These are phyloP conservation scores for Monosporascus sp. DNA, from an alignment of 2,329 filamentous ascomycete species.

Conservation along the genomic window DNA sequence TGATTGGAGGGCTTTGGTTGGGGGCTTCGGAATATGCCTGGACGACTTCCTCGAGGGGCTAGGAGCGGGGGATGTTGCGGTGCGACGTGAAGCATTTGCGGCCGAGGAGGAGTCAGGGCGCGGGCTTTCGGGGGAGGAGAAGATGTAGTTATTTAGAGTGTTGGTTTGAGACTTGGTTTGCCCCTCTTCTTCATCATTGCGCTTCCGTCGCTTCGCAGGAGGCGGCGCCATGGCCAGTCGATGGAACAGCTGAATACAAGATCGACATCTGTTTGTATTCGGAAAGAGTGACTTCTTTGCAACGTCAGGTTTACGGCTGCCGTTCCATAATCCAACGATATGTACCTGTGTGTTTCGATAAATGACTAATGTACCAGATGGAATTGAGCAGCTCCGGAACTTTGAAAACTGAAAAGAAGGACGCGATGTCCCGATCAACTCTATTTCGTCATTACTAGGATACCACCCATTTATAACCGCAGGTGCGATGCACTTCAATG, in stretches of 20 bases:
- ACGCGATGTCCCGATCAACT: too few relatives aligned
- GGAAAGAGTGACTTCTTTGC: neutral
- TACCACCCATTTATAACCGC: too few relatives aligned
- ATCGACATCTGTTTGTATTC: neutral
- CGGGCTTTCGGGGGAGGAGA: slow-evolving; percentile 45
- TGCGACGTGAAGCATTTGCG: slow-evolving; percentile 7
- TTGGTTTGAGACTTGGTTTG: slow-evolving; percentile 28
- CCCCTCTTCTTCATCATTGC: neutral
- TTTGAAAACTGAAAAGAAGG: too few relatives aligned
- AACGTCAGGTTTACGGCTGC: too few relatives aligned
- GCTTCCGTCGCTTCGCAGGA: neutral
- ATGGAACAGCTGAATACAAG: neutral
- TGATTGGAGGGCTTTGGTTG: slow-evolving; percentile 21
- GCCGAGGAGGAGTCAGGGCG: slow-evolving; percentile 9
- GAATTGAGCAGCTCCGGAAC: too few relatives aligned
- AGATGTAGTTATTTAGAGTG: slow-evolving; percentile 47
- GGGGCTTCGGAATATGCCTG: slow-evolving; percentile 15
- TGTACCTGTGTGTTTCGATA: too few relatives aligned
- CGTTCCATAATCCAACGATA: too few relatives aligned
- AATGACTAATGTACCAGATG: too few relatives aligned
- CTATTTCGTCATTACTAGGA: too few relatives aligned
- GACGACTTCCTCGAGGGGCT: slow-evolving; percentile 20
- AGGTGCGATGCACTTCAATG: too few relatives aligned
- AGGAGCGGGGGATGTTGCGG: slow-evolving; percentile 6
- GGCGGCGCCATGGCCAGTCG: neutral